A percentile compares a stretch with the other conserved stretches of the same genome.
phyloP scores from a whole-genome alignment of 805 yeast genomes.

The Spathaspora sp. region DNA sequence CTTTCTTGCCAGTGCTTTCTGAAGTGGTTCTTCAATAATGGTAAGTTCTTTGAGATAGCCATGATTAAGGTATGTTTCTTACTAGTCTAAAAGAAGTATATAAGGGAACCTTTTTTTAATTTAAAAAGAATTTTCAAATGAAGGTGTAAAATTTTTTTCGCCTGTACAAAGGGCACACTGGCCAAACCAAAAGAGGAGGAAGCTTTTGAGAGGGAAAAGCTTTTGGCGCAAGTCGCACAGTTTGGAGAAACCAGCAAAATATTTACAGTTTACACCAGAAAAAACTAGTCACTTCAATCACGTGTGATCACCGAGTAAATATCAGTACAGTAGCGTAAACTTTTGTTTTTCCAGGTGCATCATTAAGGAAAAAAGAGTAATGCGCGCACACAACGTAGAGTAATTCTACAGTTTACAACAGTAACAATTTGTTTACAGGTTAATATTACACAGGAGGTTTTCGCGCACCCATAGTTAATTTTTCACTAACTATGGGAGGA shows the following conservation, averaged over 20 bases:
- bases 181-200: too few relatives aligned
- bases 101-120: background rate
- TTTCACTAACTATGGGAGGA: background rate
- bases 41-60: slow-evolving; percentile 99
- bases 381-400: background rate
- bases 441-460: background rate
- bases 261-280: background rate
- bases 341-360: background rate
- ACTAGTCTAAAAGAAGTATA: slow-evolving; percentile 2
- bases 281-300: slow-evolving; percentile 4
- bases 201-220: background rate
- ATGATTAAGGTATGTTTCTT: slow-evolving; percentile 14
- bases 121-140: slow-evolving; percentile 1
- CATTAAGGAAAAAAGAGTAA: background rate
- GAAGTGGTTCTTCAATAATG: slow-evolving; percentile 99
- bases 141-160: background rate
- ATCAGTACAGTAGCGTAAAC: background rate
- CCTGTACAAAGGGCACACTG: background rate
- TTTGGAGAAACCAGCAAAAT: background rate
- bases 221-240: background rate
- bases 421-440: too few relatives aligned
- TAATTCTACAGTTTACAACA: background rate
- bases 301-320: background rate
- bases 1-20: slow-evolving; percentile 99
- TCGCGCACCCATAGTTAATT: background rate